These are phyloP conservation scores for Paramecium octaurelia DNA, from an alignment of 73 alveolate genomes.

Conservation along the genomic window DNA sequence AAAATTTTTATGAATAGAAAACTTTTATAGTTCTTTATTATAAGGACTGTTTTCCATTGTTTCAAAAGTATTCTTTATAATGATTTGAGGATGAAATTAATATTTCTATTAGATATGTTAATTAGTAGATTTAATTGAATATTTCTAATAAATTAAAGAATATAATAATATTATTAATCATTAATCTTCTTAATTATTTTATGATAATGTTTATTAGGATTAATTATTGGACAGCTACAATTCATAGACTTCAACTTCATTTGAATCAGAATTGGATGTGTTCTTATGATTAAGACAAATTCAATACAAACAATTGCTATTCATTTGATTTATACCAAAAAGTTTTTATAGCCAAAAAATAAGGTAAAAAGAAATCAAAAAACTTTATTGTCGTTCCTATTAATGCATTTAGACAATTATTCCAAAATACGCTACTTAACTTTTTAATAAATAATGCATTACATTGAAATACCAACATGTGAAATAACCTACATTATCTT, in stretches of 20 bases:
- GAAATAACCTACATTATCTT: not conserved
- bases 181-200: not conserved
- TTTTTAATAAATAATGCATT: not conserved
- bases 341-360: not conserved
- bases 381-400: constrained; percentile 1
- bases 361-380: constrained; percentile 19
- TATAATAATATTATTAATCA: not conserved
- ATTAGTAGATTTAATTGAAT: too few relatives aligned
- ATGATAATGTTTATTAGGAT: not conserved
- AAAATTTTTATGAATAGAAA: too few relatives aligned
- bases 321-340: not conserved
- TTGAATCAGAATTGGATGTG: not conserved
- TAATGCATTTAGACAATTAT: constrained; percentile 17
- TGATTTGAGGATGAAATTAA: too few relatives aligned
- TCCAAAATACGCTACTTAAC: not conserved
- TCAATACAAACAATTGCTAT: not conserved
- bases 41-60: too few relatives aligned
- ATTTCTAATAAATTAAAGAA: too few relatives aligned
- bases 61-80: too few relatives aligned
- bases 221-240: not conserved
- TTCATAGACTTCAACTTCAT: constrained; percentile 19
- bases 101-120: too few relatives aligned
- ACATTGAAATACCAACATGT: constrained; percentile 30
- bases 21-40: too few relatives aligned
- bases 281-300: not conserved